Percentiles rank a stretch among this genome's conserved stretches.
Evolutionary conservation across 225 moss, liverwort and hornwort genomes (phyloP).

Genomic region (Pseudoscleropodium purum): DNA sequence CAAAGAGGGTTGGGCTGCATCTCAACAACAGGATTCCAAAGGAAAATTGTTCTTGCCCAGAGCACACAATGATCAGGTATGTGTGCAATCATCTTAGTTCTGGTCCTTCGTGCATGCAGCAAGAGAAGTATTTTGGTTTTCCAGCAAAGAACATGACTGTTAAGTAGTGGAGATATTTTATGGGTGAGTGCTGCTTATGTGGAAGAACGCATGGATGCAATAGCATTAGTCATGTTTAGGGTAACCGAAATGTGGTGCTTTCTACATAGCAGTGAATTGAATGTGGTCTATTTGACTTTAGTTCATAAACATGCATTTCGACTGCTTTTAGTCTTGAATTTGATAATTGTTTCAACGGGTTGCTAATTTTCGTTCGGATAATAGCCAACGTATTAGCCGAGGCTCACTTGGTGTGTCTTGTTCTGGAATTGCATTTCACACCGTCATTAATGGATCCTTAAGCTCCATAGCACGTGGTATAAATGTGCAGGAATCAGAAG

Average conservation of each 20-base stretch:
- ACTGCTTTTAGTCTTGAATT: neutral
- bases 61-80: slow-evolving; percentile 20
- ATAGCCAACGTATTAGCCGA: neutral
- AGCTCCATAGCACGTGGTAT: neutral
- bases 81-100: neutral
- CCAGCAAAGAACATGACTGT: neutral
- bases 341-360: neutral
- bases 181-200: neutral
- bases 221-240: neutral
- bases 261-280: neutral
- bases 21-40: slow-evolving; percentile 19
- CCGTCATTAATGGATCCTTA: neutral
- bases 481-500: slow-evolving; percentile 63
- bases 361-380: neutral
- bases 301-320: neutral
- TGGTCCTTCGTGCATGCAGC: neutral
- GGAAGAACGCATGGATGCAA: neutral
- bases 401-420: neutral
- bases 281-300: neutral
- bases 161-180: neutral
- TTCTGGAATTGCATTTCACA: neutral
- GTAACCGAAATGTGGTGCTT: neutral
- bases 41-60: slow-evolving; percentile 4
- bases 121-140: neutral
- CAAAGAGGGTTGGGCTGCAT: slow-evolving; percentile 65